Conservation (phyloP, 2,329 filamentous ascomycete genomes). For the Talaromyces islandicus region DNA sequence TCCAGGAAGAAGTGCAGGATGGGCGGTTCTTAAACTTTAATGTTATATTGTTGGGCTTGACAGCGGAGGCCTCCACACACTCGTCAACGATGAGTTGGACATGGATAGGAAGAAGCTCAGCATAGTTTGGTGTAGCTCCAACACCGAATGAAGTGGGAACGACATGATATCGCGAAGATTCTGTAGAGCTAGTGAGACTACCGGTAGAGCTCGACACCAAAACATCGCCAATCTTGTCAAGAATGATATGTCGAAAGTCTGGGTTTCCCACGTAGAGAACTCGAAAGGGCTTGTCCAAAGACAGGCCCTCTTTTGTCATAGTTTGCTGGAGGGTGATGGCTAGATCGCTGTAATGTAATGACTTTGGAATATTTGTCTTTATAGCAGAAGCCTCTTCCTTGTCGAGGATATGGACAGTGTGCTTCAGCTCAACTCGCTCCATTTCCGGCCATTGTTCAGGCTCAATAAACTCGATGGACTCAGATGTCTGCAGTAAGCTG, state of each 20-base stretch:
- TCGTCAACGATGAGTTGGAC: conserved; percentile 45
- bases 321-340: conserved; percentile 39
- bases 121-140: conserved; percentile 40
- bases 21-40: conserved; percentile 36
- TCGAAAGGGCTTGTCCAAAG: conserved; percentile 38
- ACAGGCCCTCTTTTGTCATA: conserved; percentile 34
- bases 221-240: conserved; percentile 44
- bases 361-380: conserved; percentile 21
- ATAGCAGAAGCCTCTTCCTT: conserved; percentile 23
- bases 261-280: conserved; percentile 39
- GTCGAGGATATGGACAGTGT: conserved; percentile 34
- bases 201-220: conserved; percentile 35
- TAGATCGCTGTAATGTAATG: conserved; percentile 26
- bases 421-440: conserved; percentile 36
- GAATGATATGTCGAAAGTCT: conserved; percentile 33
- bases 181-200: conserved; percentile 27
- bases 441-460: conserved; percentile 34
- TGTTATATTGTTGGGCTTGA: conserved; percentile 26
- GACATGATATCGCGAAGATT: conserved; percentile 43
- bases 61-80: conserved; percentile 30
- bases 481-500: conserved; percentile 24
- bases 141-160: conserved; percentile 43
- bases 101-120: conserved; percentile 43
- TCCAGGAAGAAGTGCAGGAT: conserved; percentile 31
- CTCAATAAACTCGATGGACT: conserved; percentile 39